phyloP scores from a whole-genome alignment of 495 filamentous ascomycete species.

The Lentithecium fluviatile region DNA sequence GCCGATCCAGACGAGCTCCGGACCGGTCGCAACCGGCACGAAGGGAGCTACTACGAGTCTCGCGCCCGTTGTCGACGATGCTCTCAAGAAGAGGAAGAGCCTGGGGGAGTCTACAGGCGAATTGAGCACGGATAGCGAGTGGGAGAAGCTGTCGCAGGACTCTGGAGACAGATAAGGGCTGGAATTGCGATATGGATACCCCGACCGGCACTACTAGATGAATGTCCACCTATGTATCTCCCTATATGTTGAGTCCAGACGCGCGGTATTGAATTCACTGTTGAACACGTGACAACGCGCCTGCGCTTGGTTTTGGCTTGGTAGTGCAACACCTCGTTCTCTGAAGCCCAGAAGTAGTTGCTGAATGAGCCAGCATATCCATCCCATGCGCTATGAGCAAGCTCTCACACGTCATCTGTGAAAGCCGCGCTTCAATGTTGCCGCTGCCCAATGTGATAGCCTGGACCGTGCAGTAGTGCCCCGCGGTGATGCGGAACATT shows the following conservation, averaged over 20 bases:
- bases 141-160: constrained; percentile 45
- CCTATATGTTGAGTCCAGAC: constrained; percentile 5
- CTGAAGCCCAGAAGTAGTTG: no score
- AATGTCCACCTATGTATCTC: constrained; percentile 1
- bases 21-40: constrained; percentile 20
- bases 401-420: background rate
- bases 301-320: background rate
- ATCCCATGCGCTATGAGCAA: no score
- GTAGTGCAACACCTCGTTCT: no score
- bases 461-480: constrained; percentile 21
- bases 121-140: constrained; percentile 48
- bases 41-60: constrained; percentile 20
- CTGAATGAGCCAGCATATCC: no score
- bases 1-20: constrained; percentile 5
- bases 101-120: constrained; percentile 37
- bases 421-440: background rate
- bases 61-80: constrained; percentile 25
- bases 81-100: constrained; percentile 35
- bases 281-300: background rate
- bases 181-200: constrained; percentile 14
- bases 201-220: background rate
- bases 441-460: background rate
- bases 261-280: background rate
- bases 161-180: constrained; percentile 27
- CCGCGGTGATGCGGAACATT: constrained; percentile 14